A percentile compares a stretch with the other conserved stretches of the same genome.
phyloP scores from a whole-genome alignment of 1,284 basidiomycete species.

The Anthracocystis walkeri region DNA sequence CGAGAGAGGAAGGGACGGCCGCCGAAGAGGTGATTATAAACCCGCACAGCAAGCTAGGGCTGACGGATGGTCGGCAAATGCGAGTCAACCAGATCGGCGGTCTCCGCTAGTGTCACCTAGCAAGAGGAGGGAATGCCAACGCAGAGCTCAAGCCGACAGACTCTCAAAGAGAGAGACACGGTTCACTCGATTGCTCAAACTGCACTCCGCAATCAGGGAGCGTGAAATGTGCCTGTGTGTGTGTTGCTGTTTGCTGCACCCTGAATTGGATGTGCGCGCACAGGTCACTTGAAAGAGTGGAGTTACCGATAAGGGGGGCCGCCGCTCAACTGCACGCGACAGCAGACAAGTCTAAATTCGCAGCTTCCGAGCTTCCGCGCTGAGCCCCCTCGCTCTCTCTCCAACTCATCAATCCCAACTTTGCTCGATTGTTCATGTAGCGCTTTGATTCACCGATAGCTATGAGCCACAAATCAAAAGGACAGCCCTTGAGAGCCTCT shows the following conservation, averaged over 20 bases:
- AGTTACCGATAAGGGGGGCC: background rate
- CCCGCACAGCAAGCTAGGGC: background rate
- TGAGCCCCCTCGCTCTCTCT: no score
- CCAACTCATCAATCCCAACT: background rate
- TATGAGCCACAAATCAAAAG: no score
- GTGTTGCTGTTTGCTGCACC: conserved; percentile 1
- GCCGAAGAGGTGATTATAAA: background rate
- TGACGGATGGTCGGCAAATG: conserved; percentile 17
- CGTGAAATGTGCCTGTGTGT: background rate
- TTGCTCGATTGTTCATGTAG: background rate
- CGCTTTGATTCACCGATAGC: no score
- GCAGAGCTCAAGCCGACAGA: no score
- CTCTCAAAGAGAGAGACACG: no score
- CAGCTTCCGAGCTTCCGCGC: conserved; percentile 5
- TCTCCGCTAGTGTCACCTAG: background rate
- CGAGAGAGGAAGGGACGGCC: no score
- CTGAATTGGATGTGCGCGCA: conserved; percentile 11
- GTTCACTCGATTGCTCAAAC: background rate
- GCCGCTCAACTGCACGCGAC: conserved; percentile 3
- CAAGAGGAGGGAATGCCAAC: background rate
- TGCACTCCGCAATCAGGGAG: conserved; percentile 3
- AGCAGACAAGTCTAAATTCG: background rate
- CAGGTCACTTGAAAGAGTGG: conserved; percentile 5
- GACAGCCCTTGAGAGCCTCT: no score
- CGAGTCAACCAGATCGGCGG: background rate